phyloP scores from a whole-genome alignment of 148 eudicot genomes.

The Vaccinium myrtillus region DNA sequence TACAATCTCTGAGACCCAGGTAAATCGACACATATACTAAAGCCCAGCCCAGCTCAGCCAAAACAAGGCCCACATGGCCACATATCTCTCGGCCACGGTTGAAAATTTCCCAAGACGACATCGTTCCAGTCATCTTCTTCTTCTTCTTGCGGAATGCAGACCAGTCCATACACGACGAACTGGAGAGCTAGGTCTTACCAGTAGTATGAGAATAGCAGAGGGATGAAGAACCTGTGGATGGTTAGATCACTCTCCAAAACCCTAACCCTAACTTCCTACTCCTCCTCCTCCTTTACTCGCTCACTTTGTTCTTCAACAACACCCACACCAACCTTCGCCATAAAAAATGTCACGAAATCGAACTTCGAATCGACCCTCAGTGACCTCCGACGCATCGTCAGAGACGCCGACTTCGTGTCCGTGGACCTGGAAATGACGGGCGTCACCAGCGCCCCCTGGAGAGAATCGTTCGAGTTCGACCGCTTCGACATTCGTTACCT shows the following conservation, averaged over 20 bases:
- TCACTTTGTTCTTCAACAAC: slow-evolving; percentile 23
- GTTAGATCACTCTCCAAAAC: slow-evolving; percentile 28
- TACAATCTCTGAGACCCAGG: too few species aligned
- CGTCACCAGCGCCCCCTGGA: slow-evolving; percentile 82
- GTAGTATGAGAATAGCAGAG: not conserved
- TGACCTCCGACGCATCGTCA: slow-evolving; percentile 54
- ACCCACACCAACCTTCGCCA: slow-evolving; percentile 37
- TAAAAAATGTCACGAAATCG: slow-evolving; percentile 76
- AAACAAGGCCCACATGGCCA: not conserved
- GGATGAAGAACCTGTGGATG: slow-evolving; percentile 18
- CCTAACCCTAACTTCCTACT: slow-evolving; percentile 30
- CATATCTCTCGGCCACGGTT: not conserved
- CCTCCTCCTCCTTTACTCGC: slow-evolving; percentile 7
- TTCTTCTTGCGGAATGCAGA: not conserved
- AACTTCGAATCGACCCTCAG: slow-evolving; percentile 65
- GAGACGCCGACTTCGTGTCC: slow-evolving; percentile 75
- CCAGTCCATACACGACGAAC: not conserved
- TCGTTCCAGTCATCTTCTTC: not conserved
- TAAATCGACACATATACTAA: too few species aligned
- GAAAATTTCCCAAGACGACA: not conserved
- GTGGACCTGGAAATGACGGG: slow-evolving; percentile 96
- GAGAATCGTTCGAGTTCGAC: slow-evolving; percentile 76
- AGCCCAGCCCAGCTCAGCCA: not conserved
- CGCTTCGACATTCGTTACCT: slow-evolving; percentile 65
- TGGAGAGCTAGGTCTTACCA: not conserved